These are phyloP conservation scores for Phytophthora quininea DNA, from an alignment of 352 stramenopile genomes.

Conservation along the genomic window DNA sequence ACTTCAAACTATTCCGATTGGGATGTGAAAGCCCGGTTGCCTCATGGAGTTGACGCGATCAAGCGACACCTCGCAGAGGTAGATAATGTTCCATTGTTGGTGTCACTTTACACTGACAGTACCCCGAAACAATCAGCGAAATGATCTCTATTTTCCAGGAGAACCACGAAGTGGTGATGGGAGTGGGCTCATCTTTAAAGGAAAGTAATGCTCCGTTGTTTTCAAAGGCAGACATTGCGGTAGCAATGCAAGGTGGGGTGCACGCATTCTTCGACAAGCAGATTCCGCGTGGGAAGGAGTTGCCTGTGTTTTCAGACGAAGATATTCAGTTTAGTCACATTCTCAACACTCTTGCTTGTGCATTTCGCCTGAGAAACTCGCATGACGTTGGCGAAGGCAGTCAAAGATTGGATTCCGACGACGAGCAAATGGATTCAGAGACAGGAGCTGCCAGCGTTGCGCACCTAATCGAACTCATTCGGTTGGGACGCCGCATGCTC, in stretches of 20 bases:
- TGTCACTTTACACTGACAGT: constrained; percentile 98
- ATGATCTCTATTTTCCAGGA: constrained; percentile 92
- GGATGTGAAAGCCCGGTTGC: constrained; percentile 95
- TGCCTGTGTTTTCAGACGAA: constrained; percentile 72
- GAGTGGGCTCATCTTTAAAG: constrained; percentile 77
- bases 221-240: constrained; percentile 66
- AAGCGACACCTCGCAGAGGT: constrained; percentile 96
- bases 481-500: constrained; percentile 77
- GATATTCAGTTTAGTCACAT: constrained; percentile 85
- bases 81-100: constrained; percentile 98
- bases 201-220: constrained; percentile 83
- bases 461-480: constrained; percentile 83
- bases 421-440: constrained; percentile 34
- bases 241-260: constrained; percentile 71
- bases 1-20: constrained; percentile 98
- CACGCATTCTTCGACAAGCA: constrained; percentile 77
- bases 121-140: constrained; percentile 94
- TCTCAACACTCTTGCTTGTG: constrained; percentile 83
- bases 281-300: constrained; percentile 57
- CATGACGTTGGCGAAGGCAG: constrained; percentile 19
- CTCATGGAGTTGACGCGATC: constrained; percentile 96
- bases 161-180: constrained; percentile 84
- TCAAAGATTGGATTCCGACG: constrained; percentile 6
- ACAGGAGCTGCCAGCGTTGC: constrained; percentile 53
- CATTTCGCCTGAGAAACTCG: constrained; percentile 63